Evolutionary conservation across 2,329 filamentous ascomycete species (phyloP).

Genomic region (Aspergillus sp.): DNA sequence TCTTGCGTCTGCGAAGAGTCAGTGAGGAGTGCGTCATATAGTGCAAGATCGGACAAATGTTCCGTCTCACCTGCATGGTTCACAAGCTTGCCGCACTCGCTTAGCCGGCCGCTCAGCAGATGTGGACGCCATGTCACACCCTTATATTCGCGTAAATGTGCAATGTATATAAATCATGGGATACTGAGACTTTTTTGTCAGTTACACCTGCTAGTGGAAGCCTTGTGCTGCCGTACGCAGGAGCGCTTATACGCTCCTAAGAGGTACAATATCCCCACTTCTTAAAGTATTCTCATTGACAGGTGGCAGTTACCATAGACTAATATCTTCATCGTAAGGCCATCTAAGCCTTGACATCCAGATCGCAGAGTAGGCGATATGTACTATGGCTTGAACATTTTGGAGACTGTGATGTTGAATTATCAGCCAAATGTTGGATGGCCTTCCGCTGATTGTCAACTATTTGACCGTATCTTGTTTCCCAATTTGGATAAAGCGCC

Average conservation of each 20-base stretch:
- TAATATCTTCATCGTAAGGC: no score
- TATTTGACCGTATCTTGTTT: background rate
- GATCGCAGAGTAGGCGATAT: background rate
- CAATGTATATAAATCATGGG: background rate
- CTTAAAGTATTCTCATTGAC: no score
- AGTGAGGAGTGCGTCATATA: slow-evolving; percentile 9
- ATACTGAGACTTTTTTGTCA: background rate
- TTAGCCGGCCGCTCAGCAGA: slow-evolving; percentile 33
- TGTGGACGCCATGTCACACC: background rate
- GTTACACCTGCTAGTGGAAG: background rate
- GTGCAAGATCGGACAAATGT: background rate
- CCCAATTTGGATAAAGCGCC: background rate
- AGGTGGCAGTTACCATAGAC: background rate
- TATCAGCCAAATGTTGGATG: background rate
- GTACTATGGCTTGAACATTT: background rate
- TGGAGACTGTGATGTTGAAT: background rate
- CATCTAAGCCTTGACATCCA: background rate
- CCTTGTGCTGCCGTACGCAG: background rate
- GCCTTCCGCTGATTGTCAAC: background rate
- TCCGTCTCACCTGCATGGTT: slow-evolving; percentile 43
- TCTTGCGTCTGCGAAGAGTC: slow-evolving; percentile 48
- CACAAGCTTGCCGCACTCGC: slow-evolving; percentile 45
- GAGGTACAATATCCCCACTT: background rate
- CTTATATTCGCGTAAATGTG: background rate
- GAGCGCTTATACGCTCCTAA: background rate